A percentile compares a stretch with the other conserved stretches of the same genome.
phyloP scores from a whole-genome alignment of 495 filamentous ascomycete genomes.

The Penicillium pulvis region DNA sequence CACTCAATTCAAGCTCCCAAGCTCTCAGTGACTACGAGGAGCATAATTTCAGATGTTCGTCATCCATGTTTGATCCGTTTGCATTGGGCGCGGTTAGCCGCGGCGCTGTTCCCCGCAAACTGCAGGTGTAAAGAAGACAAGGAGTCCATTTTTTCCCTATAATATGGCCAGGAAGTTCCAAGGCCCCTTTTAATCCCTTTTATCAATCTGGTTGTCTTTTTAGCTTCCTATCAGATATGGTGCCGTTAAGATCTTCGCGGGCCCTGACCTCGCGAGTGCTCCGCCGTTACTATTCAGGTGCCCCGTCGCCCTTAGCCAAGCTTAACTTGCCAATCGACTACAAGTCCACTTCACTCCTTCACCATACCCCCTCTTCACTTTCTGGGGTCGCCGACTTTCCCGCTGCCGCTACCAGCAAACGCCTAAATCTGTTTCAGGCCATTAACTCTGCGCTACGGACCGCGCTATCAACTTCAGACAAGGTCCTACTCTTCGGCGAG shows the following conservation, averaged over 20 bases:
- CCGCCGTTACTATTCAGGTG: constrained; percentile 9
- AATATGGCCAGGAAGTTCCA: not conserved
- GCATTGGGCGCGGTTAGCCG: constrained; percentile 3
- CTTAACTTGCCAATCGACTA: constrained; percentile 90
- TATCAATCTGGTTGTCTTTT: too few relatives aligned
- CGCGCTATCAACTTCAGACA: constrained; percentile 80
- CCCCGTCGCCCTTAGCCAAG: constrained; percentile 9
- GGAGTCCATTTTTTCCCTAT: not conserved
- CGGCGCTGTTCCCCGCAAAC: constrained; percentile 10
- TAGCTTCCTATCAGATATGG: not conserved
- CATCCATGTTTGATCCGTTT: constrained; percentile 5
- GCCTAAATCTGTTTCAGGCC: constrained; percentile 78
- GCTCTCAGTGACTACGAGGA: too few relatives aligned
- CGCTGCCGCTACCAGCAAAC: constrained; percentile 68
- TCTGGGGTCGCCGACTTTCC: constrained; percentile 55
- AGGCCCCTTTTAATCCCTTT: not conserved
- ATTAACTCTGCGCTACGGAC: constrained; percentile 86
- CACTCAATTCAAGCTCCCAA: too few relatives aligned
- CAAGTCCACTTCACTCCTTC: constrained; percentile 74
- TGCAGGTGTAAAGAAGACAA: not conserved
- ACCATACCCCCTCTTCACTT: constrained; percentile 75
- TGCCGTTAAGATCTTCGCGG: not conserved
- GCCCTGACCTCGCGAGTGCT: not conserved
- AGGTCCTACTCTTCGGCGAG: constrained; percentile 90
- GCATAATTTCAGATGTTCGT: too few relatives aligned